These are phyloP conservation scores for Euphorbia celastroides DNA, from an alignment of 441 rosid genomes.

Conservation along the genomic window DNA sequence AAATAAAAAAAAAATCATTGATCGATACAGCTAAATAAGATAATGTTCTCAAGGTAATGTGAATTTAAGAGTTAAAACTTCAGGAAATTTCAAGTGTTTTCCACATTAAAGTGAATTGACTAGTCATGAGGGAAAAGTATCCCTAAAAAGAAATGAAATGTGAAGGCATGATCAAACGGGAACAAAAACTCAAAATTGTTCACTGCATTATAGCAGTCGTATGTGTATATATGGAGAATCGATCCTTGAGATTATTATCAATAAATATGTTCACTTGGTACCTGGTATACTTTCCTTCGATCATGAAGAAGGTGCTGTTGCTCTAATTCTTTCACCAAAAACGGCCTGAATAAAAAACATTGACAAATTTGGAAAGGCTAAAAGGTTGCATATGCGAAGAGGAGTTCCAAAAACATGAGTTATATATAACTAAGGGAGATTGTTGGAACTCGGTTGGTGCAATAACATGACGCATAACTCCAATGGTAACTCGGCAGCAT, in stretches of 20 bases:
- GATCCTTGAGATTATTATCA: too few species aligned
- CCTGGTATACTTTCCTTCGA: constrained; percentile 98
- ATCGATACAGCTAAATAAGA: constrained; percentile 10
- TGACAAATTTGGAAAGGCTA: neutral
- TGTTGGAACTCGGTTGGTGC: neutral
- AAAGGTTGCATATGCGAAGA: neutral
- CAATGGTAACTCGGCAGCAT: neutral
- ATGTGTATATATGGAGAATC: too few species aligned
- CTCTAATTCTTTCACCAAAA: constrained; percentile 82
- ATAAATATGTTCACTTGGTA: constrained; percentile 29
- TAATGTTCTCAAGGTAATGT: constrained; percentile 3
- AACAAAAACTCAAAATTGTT: too few species aligned
- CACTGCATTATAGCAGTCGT: too few species aligned
- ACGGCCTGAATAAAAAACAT: constrained; percentile 63
- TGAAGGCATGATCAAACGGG: constrained; percentile 7
- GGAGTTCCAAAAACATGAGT: neutral
- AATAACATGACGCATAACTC: neutral
- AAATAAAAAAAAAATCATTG: constrained; percentile 21
- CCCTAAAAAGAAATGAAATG: neutral
- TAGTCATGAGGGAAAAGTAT: constrained; percentile 2
- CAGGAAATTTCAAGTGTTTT: neutral
- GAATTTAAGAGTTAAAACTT: neutral
- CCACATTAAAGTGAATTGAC: constrained; percentile 1
- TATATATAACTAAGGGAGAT: neutral
- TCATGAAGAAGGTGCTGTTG: constrained; percentile 98